These are phyloP conservation scores for Gardenia jasminoides DNA, from an alignment of 257 asterid genomes.

Conservation along the genomic window DNA sequence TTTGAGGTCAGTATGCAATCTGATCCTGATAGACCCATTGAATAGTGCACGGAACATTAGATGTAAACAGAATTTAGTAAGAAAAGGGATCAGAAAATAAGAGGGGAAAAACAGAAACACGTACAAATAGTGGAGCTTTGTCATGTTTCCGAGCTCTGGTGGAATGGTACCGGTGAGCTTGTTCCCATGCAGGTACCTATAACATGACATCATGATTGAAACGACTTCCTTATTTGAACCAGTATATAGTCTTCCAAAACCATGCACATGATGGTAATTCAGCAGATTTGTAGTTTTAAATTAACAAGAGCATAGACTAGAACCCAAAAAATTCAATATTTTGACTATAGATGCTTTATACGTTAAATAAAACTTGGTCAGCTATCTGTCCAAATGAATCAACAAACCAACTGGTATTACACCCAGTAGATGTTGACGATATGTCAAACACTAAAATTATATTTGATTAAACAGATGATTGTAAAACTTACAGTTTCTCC, in stretches of 20 bases:
- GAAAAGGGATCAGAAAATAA: not conserved
- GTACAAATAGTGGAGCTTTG: slow-evolving; percentile 91
- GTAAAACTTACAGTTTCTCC: slow-evolving; percentile 69
- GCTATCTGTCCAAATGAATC: not conserved
- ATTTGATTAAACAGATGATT: not conserved
- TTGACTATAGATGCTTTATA: not conserved
- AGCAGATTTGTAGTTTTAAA: not conserved
- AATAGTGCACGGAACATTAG: not conserved
- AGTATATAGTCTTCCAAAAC: not conserved
- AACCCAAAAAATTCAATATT: not conserved
- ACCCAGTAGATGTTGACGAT: not conserved
- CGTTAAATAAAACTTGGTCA: not conserved
- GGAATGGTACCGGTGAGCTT: slow-evolving; percentile 84
- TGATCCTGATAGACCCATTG: not conserved
- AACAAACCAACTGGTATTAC: not conserved
- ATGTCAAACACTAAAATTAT: not conserved
- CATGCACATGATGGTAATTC: not conserved
- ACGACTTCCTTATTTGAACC: not conserved
- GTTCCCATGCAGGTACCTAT: slow-evolving; percentile 91
- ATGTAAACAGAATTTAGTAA: not conserved
- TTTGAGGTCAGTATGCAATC: not conserved
- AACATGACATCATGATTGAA: slow-evolving; percentile 1
- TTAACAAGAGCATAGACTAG: not conserved
- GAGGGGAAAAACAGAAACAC: slow-evolving; percentile 9
- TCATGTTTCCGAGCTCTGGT: slow-evolving; percentile 93